A percentile compares a stretch with the other conserved stretches of the same genome.
Evolutionary conservation across 139 green algal genomes (phyloP).

Genomic region (Nannochloris sp.): DNA sequence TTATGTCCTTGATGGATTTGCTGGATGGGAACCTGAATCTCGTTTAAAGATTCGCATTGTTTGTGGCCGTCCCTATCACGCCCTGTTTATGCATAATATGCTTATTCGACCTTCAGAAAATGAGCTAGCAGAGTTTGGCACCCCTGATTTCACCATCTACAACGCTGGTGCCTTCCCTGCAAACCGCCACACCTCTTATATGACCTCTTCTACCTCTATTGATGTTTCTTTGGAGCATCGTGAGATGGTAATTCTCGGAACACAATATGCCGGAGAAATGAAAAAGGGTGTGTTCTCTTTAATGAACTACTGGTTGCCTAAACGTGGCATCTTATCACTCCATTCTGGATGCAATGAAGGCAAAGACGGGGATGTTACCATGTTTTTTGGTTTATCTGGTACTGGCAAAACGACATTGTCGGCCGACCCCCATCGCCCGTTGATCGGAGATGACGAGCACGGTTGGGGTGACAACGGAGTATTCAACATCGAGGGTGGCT

Average conservation of each 20-base stretch:
- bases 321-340: constrained; percentile 74
- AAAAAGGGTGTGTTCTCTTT: constrained; percentile 40
- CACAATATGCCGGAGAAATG: constrained; percentile 72
- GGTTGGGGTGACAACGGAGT: constrained; percentile 80
- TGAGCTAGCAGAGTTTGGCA: constrained; percentile 49
- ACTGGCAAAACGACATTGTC: constrained; percentile 78
- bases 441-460: constrained; percentile 96
- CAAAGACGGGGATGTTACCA: constrained; percentile 51
- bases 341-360: constrained; percentile 88
- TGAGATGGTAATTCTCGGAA: constrained; percentile 81
- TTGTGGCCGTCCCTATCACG: constrained; percentile 83
- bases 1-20: constrained; percentile 77
- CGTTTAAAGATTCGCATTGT: constrained; percentile 77
- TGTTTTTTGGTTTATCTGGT: constrained; percentile 84
- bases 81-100: constrained; percentile 98
- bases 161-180: constrained; percentile 84
- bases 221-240: constrained; percentile 68
- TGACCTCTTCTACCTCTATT: constrained; percentile 83
- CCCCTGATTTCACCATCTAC: constrained; percentile 93
- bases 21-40: constrained; percentile 64
- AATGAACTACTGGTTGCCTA: constrained; percentile 93
- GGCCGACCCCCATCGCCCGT: constrained; percentile 62
- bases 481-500: constrained; percentile 94
- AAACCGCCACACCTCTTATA: constrained; percentile 81
- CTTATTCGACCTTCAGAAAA: constrained; percentile 62